Base-by-base conservation (phyloP, 768 basidiomycete species). In the Nevesoporus exiguus region DNA sequence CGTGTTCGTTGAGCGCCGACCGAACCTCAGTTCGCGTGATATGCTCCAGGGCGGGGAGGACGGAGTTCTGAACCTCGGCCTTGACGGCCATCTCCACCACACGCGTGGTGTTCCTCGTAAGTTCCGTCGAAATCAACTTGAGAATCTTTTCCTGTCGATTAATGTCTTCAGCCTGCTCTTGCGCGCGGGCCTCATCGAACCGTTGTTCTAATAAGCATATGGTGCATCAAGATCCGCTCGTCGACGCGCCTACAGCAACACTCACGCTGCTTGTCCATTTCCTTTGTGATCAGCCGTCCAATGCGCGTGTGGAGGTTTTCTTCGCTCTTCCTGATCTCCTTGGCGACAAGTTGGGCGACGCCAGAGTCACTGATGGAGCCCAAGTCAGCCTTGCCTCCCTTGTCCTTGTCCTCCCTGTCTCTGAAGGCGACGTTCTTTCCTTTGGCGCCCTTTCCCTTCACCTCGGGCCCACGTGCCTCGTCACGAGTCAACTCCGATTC, bases 81-180 rank as follows among this genome's bases (percentile, higher is more conserved):
- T 91, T 92, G 64, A 93, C 87, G 14, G 90, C 92, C 79, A 87
- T 80, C 73, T 94, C 92, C 41, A 94, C 92, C 45, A 93, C 88
- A 13, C 90, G 81, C 10, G 90, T 90, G 11, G 91, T 93, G 61
- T 93, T 93, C 72, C 88, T 84, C 9, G 88, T 92, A 47, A 93
- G 77, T 70, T 92, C 89, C 2, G 82, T 88, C 22, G 90, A 93
- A 60, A 93, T 92, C 50, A 93, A 74, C 73, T 93, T 93, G 63
- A 93, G 74, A 56, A 93, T 90, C 70, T 88, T 91, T 73, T 94
- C 92, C 70, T 94, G 90, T 14, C 91, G 83, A 36, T 83, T 77
- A 57, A 90, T 90, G 65, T 93, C 90, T 57, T 87, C 87, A 10
- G 83, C 78, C 65, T 90, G 88, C 59, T 92, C 90, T 54, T 83